phyloP scores from a whole-genome alignment of 192 early-diverging fungal species.

The Backusella luteola region DNA sequence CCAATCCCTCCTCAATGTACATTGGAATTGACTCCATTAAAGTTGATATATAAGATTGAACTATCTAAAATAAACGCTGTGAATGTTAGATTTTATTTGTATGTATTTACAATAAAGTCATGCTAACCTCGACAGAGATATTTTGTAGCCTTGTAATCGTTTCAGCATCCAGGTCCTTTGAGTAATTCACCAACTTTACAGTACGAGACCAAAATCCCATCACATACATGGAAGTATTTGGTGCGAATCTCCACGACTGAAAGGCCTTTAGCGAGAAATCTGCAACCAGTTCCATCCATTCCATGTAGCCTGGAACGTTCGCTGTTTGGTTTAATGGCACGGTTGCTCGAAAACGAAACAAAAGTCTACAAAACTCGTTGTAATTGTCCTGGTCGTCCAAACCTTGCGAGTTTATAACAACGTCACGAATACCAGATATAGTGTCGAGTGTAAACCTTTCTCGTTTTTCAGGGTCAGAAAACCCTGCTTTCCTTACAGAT shows the following conservation, averaged over 20 bases:
- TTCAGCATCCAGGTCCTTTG: conserved; percentile 30
- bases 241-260: conserved; percentile 62
- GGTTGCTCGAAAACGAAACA: conserved; percentile 79
- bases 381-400: conserved; percentile 75
- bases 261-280: conserved; percentile 64
- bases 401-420: conserved; percentile 56
- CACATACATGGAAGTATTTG: conserved; percentile 66
- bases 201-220: conserved; percentile 89
- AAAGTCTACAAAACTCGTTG: conserved; percentile 81
- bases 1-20: conserved; percentile 48
- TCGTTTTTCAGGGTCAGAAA: conserved; percentile 67
- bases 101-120: not conserved
- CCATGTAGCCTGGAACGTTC: conserved; percentile 62
- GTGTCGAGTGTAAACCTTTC: conserved; percentile 62
- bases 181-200: conserved; percentile 48
- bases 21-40: conserved; percentile 48
- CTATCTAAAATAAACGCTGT: conserved; percentile 20
- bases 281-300: conserved; percentile 61
- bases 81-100: conserved; percentile 22
- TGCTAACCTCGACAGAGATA: conserved; percentile 40
- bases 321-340: conserved; percentile 80
- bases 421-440: conserved; percentile 64
- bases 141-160: conserved; percentile 45
- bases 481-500: conserved; percentile 82
- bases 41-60: conserved; percentile 50